A percentile compares a stretch with the other conserved stretches of the same genome.
phyloP scores from a whole-genome alignment of 805 yeast species.

The Zygosaccharomyces gambellarensis region DNA sequence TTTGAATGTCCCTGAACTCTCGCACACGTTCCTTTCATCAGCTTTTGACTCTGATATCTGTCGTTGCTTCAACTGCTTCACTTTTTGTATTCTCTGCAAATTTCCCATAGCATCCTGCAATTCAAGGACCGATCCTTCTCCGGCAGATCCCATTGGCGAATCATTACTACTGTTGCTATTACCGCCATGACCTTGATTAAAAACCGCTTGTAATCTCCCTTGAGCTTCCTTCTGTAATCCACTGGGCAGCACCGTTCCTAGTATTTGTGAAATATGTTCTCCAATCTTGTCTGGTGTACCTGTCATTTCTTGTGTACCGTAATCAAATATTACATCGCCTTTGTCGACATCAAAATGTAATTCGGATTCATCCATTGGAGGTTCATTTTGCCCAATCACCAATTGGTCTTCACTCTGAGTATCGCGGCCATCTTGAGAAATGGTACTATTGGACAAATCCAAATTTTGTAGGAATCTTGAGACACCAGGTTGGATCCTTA shows the following conservation, averaged over 20 bases:
- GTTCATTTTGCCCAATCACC: neutral
- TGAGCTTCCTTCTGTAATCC: constrained; percentile 27
- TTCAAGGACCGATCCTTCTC: constrained; percentile 18
- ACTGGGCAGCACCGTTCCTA: constrained; percentile 29
- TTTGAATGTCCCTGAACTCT: constrained; percentile 1
- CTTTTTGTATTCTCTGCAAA: constrained; percentile 11
- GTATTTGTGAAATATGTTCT: constrained; percentile 28
- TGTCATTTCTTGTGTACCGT: constrained; percentile 25
- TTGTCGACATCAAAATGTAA: constrained; percentile 26
- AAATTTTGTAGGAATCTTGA: neutral
- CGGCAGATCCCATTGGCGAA: constrained; percentile 17
- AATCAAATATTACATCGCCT: constrained; percentile 32
- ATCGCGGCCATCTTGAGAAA: constrained; percentile 1
- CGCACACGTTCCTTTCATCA: constrained; percentile 2
- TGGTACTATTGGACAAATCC: neutral
- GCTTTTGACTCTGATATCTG: neutral
- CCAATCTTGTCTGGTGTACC: constrained; percentile 28
- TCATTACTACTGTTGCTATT: constrained; percentile 8
- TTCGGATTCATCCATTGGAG: constrained; percentile 23
- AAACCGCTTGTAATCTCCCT: constrained; percentile 26
- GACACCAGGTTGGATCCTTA: constrained; percentile 1
- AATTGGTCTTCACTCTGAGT: constrained; percentile 3
- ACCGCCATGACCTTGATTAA: constrained; percentile 13
- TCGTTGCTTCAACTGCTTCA: constrained; percentile 9
- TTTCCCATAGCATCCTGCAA: constrained; percentile 13